phyloP scores from a whole-genome alignment of 176 grass and related monocot genomes.

The Elymus sibiricus region DNA sequence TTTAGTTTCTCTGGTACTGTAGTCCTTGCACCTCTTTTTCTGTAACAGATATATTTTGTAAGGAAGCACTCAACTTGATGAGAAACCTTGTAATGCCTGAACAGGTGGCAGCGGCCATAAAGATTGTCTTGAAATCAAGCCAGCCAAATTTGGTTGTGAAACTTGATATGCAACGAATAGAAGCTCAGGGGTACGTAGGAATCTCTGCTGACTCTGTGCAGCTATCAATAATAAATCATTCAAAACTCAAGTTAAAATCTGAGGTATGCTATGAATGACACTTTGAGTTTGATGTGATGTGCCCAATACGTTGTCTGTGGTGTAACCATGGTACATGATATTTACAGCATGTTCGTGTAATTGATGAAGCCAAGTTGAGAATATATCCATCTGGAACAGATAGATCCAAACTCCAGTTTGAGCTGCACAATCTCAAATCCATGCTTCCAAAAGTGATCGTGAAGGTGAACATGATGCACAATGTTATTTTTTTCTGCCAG shows the following conservation, averaged over 20 bases:
- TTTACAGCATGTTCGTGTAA: constrained; percentile 62
- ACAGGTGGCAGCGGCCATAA: constrained; percentile 58
- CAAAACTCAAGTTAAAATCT: constrained; percentile 84
- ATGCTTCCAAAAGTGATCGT: constrained; percentile 95
- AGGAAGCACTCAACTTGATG: neutral
- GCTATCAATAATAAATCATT: constrained; percentile 81
- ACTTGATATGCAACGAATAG: constrained; percentile 75
- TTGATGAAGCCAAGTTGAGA: constrained; percentile 60
- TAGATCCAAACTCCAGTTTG: constrained; percentile 70
- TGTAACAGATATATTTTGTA: constrained; percentile 8
- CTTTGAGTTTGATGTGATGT: constrained; percentile 6
- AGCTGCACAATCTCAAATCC: constrained; percentile 63
- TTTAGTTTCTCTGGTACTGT: neutral
- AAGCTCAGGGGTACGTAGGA: constrained; percentile 51
- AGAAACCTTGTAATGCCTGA: constrained; percentile 18
- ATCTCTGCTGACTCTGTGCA: constrained; percentile 68
- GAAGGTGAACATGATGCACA: constrained; percentile 50
- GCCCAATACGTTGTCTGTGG: neutral
- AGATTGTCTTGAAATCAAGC: constrained; percentile 61
- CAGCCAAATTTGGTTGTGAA: constrained; percentile 67
- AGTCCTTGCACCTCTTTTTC: neutral
- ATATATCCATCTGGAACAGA: constrained; percentile 79
- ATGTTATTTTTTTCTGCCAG: constrained; percentile 6
- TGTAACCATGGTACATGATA: constrained; percentile 6
- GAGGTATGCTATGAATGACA: constrained; percentile 47